phyloP scores from a whole-genome alignment of 371 early-diverging fungal genomes.

The Mortierella sp. region DNA sequence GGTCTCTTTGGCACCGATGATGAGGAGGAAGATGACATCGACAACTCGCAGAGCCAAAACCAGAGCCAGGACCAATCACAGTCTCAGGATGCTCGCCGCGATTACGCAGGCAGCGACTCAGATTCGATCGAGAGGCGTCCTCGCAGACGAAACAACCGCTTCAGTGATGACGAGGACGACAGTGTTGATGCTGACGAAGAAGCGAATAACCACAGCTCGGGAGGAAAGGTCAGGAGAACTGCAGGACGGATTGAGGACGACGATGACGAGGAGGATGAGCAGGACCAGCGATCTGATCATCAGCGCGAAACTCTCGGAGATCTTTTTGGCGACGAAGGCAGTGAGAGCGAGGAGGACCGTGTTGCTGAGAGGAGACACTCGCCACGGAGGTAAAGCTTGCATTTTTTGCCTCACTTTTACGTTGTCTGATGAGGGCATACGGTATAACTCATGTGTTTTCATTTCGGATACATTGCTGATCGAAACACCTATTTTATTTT shows the following conservation, averaged over 20 bases:
- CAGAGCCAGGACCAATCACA: conserved; percentile 13
- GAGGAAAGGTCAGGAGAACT: conserved; percentile 30
- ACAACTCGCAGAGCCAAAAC: conserved; percentile 9
- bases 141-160: conserved; percentile 36
- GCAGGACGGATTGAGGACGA: conserved; percentile 41
- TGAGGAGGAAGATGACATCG: conserved; percentile 22
- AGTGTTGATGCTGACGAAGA: conserved; percentile 21
- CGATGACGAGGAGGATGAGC: conserved; percentile 38
- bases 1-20: conserved; percentile 53
- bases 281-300: conserved; percentile 18
- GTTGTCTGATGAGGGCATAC: not conserved
- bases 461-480: not conserved
- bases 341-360: conserved; percentile 36
- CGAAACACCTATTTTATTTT: conserved; percentile 4
- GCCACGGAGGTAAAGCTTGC: conserved; percentile 33
- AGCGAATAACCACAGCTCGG: conserved; percentile 2
- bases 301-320: conserved; percentile 23
- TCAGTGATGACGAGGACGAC: conserved; percentile 43
- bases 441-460: too few relatives aligned
- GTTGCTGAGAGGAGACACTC: conserved; percentile 4
- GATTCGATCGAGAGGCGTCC: conserved; percentile 22
- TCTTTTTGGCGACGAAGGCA: conserved; percentile 43
- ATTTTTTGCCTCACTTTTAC: not conserved
- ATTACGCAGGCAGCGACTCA: conserved; percentile 24
- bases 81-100: conserved; percentile 10